Evolutionary conservation across 805 yeast species (phyloP).

Genomic region (Candida arabinofermentans): DNA sequence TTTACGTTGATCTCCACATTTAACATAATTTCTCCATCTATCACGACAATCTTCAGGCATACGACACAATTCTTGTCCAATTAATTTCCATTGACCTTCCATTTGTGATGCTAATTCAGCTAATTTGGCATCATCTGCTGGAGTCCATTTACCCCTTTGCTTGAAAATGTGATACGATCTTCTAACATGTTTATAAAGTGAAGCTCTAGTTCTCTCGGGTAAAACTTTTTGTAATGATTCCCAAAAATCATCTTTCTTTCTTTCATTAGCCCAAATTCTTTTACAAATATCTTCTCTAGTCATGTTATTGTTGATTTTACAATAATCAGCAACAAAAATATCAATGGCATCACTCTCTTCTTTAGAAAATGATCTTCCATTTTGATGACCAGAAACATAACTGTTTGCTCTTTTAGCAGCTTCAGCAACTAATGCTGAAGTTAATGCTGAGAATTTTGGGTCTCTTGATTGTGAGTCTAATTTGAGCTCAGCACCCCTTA

Average conservation of each 20-base stretch:
- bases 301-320: constrained; percentile 57
- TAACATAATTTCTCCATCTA: constrained; percentile 92
- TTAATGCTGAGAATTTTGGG: constrained; percentile 21
- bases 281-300: constrained; percentile 69
- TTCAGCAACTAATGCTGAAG: constrained; percentile 37
- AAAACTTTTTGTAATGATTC: constrained; percentile 71
- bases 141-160: constrained; percentile 87
- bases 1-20: constrained; percentile 78
- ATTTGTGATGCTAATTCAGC: constrained; percentile 58
- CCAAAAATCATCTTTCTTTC: constrained; percentile 90
- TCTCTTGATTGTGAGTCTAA: not conserved
- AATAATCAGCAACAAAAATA: constrained; percentile 65
- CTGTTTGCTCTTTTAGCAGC: constrained; percentile 42
- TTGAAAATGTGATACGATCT: constrained; percentile 84
- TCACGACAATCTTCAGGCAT: constrained; percentile 99
- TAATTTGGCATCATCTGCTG: constrained; percentile 70
- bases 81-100: constrained; percentile 84
- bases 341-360: constrained; percentile 73
- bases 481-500: not conserved
- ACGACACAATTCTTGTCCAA: constrained; percentile 75
- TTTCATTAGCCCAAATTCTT: constrained; percentile 81
- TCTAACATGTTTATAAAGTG: constrained; percentile 89
- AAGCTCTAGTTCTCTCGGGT: constrained; percentile 83
- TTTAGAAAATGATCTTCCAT: constrained; percentile 42
- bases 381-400: constrained; percentile 23